Evolutionary conservation across 805 yeast genomes (phyloP), one percentile per base, ranked within the genome.

Genomic region (Kuraishia molischiana): DNA sequence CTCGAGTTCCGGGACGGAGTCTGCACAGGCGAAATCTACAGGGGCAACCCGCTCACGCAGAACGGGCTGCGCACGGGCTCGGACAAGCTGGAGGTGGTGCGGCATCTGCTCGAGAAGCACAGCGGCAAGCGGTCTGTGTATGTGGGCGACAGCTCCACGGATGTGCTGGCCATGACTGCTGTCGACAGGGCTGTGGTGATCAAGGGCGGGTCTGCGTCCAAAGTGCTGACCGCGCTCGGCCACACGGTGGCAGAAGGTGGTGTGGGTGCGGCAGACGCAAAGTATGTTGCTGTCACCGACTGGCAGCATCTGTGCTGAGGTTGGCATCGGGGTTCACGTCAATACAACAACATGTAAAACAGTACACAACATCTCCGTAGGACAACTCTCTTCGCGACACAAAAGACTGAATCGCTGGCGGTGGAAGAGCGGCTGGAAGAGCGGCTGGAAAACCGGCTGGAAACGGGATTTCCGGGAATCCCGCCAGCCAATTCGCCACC

Each of bases 81-180:
- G 4, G 40, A 38, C 24, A 30, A 44, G 5, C 26, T 38, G 13
- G 36, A 42, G 10, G 19, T 24, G 5, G 34, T 37, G 2, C 53
- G 54, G 19, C 49, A 77, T 4, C 52, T 61, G 17, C 42, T 45
- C 5, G 37, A 45, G 13, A 21, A 44, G 11, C 49, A 14, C 19
- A 34, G 38, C 4, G 5, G 39, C 30, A 18, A 39, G 15, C 44
- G 46, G 1, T 36, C 65, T 1, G 52, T 65, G 18, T 79, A 77
- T 47, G 58, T 77, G 13, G 86, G 86, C 1, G 86, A 79, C 46
- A 74, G 83, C 39, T 48, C 69, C 0, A 77, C 83, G 0, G 86
- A 79, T 56, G 54, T 74, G 3, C 49, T 74, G 26, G 63, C 77
- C 1, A 54, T 78, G 52, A 40, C 72, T 10, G 61, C 59, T 28